A percentile compares a stretch with the other conserved stretches of the same genome.
phyloP scores from a whole-genome alignment of 1,139 yeast species.

The Candida glucosophila region DNA sequence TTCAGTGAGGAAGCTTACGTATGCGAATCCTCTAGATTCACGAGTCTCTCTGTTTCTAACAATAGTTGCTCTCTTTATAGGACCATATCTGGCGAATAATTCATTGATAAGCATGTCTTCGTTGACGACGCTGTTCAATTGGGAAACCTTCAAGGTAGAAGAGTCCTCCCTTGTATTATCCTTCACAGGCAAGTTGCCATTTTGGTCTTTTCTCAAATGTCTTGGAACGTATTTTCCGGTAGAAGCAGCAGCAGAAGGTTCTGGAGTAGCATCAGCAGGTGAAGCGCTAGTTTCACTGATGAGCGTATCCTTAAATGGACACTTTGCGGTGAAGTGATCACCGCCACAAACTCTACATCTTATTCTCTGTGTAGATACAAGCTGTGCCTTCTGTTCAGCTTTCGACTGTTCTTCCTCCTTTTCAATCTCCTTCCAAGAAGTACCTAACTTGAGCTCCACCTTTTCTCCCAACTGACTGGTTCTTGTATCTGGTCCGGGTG shows the following conservation, averaged over 20 bases:
- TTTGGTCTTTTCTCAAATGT: conserved; percentile 55
- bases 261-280: conserved; percentile 25
- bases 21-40: conserved; percentile 95
- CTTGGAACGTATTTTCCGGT: conserved; percentile 66
- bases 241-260: conserved; percentile 22
- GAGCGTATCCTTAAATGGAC: conserved; percentile 92
- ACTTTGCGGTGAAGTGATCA: conserved; percentile 85
- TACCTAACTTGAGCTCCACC: conserved; percentile 59
- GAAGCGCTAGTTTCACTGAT: conserved; percentile 41
- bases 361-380: conserved; percentile 40
- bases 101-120: conserved; percentile 75
- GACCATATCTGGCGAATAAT: conserved; percentile 64
- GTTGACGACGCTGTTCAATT: conserved; percentile 77
- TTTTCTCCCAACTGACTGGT: conserved; percentile 89
- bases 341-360: conserved; percentile 92
- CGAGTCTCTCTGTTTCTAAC: conserved; percentile 93
- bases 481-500: conserved; percentile 80
- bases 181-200: conserved; percentile 42
- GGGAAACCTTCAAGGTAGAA: conserved; percentile 84
- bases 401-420: conserved; percentile 50
- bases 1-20: conserved; percentile 72
- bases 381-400: conserved; percentile 43
- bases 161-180: conserved; percentile 56
- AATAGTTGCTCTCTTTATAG: conserved; percentile 71
- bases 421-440: conserved; percentile 65